phyloP scores from a whole-genome alignment of 306 rosid species.

The Prunus salicina region DNA sequence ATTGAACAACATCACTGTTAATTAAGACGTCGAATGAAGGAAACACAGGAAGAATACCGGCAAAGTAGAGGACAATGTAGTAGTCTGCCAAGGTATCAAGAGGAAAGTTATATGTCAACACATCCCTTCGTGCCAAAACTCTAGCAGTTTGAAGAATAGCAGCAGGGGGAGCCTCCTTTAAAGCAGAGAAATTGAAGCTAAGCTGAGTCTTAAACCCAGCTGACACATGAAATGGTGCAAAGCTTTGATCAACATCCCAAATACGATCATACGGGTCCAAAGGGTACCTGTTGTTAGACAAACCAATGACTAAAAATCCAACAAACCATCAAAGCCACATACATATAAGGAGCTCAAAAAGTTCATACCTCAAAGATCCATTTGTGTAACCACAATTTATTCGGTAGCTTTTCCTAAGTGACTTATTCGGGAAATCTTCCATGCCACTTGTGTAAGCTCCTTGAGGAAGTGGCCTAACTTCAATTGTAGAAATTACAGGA shows the following conservation, averaged over 20 bases:
- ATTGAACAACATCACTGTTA: slow-evolving; percentile 54
- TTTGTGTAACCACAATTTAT: slow-evolving; percentile 72
- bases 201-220: slow-evolving; percentile 51
- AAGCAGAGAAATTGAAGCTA: slow-evolving; percentile 38
- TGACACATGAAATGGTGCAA: slow-evolving; percentile 63
- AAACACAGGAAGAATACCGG: slow-evolving; percentile 73
- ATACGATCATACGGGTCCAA: slow-evolving; percentile 72
- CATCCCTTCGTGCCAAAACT: slow-evolving; percentile 58
- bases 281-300: slow-evolving; percentile 63
- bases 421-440: slow-evolving; percentile 46
- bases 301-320: neutral
- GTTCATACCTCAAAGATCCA: slow-evolving; percentile 57
- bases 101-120: slow-evolving; percentile 60
- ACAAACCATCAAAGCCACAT: neutral
- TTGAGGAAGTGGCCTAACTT: slow-evolving; percentile 74
- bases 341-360: neutral
- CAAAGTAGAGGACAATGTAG: slow-evolving; percentile 81
- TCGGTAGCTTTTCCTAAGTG: slow-evolving; percentile 64
- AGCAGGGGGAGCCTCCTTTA: slow-evolving; percentile 58
- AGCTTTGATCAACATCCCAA: slow-evolving; percentile 71
- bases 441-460: slow-evolving; percentile 66
- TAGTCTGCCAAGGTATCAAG: slow-evolving; percentile 61
- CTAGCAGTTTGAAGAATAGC: slow-evolving; percentile 69
- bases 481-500: slow-evolving; percentile 76
- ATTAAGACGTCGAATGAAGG: slow-evolving; percentile 70